Evolutionary conservation across 257 asterid species (phyloP).

Genomic region (Fraxinus quadrangulata): DNA sequence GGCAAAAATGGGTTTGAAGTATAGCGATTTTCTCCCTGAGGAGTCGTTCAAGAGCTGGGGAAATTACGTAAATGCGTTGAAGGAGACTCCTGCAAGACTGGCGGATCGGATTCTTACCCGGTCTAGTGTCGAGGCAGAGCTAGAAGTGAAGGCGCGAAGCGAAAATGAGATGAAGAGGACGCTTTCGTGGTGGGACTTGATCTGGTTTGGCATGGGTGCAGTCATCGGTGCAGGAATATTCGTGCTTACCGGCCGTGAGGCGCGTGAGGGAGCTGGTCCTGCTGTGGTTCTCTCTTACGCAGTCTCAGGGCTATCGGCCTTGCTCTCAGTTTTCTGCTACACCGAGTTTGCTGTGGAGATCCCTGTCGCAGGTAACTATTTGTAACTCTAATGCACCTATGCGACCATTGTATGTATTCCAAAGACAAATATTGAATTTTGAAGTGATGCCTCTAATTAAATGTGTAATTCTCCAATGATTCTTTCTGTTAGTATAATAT

Average conservation of each 20-base stretch:
- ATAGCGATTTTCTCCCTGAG: conserved; percentile 84
- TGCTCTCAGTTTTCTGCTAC: conserved; percentile 86
- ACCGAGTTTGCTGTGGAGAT: conserved; percentile 90
- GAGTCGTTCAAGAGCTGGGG: conserved; percentile 70
- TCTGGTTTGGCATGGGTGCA: conserved; percentile 94
- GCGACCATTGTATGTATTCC: no score
- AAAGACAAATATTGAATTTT: background rate
- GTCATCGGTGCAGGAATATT: conserved; percentile 89
- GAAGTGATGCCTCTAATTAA: background rate
- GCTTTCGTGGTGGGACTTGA: conserved; percentile 80
- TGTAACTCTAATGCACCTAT: background rate
- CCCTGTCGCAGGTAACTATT: conserved; percentile 67
- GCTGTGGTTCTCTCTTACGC: conserved; percentile 70
- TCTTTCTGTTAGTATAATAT: background rate
- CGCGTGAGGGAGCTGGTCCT: conserved; percentile 53
- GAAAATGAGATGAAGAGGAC: conserved; percentile 67
- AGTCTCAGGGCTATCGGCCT: conserved; percentile 73
- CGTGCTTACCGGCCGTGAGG: conserved; percentile 75
- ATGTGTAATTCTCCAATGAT: background rate
- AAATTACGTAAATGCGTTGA: conserved; percentile 57
- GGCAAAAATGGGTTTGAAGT: conserved; percentile 20
- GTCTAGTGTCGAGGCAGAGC: conserved; percentile 57
- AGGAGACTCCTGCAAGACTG: conserved; percentile 57
- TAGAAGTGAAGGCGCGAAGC: conserved; percentile 57
- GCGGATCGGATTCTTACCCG: conserved; percentile 57